Base-by-base conservation (phyloP, 306 rosid species). In the Mimosa bimucronata region DNA sequence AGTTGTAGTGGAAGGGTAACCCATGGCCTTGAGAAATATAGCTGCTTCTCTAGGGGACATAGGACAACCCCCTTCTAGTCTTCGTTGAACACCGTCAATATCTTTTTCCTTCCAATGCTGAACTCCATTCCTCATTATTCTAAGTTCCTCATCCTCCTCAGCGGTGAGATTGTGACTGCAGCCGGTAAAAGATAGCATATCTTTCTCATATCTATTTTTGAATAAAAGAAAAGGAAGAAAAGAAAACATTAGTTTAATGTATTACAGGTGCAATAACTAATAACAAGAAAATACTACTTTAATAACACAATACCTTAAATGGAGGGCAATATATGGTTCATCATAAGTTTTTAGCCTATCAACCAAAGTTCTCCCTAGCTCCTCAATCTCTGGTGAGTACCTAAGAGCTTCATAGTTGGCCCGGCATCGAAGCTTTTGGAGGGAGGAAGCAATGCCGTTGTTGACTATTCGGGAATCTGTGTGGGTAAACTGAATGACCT, bases 21-120 rank as follows among this genome's bases (percentile, higher is more conserved):
- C 99, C 96, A 96, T 85, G 81, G 99, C 97, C 88, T 93, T 96
- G 21, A 96, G 97, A 81, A 96, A 93, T 83, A 90, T 21, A 21
- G 99, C 97, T 40, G 99, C 98, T 71, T 96, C 99, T 81, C 94
- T 86, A 0, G 99, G 99, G 21, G 99, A 89, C 95, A 96, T 90
- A 40, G 99, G 99, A 73, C 99, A 96, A 55, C 99, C 99, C 9
- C 99, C 99, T 84, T 87, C 91, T 45, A 85, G 58, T 66, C 99
- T 57, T 74, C 85, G 80, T n/a, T 88, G 97, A 18, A 71, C 75
- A 58, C 97, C 89, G 23, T 96, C 97, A 61, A 96, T 93, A 82
- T 93, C 97, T 61, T 96, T 96, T 80, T 96, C 99, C 87, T 96
- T 96, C 99, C 99, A 96, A 84, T 96, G 99, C 81, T 88, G 89